Percentiles rank a stretch among this genome's conserved stretches.
Conservation (phyloP, 2,329 filamentous ascomycete species). For the Fusarium sublunatum region DNA sequence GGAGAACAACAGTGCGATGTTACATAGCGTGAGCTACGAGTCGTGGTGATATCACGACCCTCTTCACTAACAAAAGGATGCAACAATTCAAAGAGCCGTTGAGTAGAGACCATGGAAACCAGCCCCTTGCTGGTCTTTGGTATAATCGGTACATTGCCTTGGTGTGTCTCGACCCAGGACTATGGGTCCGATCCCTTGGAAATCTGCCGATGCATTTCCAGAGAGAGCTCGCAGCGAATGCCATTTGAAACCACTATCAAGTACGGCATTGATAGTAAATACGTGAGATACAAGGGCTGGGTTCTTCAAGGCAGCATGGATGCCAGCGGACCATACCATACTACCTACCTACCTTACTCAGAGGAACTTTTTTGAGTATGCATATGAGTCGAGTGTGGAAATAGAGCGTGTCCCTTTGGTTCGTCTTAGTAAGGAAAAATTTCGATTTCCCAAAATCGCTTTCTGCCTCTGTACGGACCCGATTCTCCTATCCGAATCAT, state of each 20-base stretch:
- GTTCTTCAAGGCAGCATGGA: constrained; percentile 12
- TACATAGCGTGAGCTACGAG: constrained; percentile 16
- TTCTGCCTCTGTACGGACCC: constrained; percentile 7
- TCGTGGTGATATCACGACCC: constrained; percentile 31
- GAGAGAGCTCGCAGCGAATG: constrained; percentile 15
- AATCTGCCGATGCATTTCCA: constrained; percentile 8
- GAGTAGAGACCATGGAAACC: constrained; percentile 14
- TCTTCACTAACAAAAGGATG: constrained; percentile 18
- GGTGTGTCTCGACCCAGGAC: constrained; percentile 37
- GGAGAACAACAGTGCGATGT: constrained; percentile 3
- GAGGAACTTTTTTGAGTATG: constrained; percentile 9
- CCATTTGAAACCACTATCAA: constrained; percentile 25
- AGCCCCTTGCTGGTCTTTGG: constrained; percentile 31
- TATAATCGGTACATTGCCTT: constrained; percentile 34
- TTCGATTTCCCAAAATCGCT: background rate
- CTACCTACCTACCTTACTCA: background rate
- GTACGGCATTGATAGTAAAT: constrained; percentile 17
- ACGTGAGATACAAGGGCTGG: constrained; percentile 10
- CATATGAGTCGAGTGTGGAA: constrained; percentile 13
- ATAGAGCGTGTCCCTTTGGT: constrained; percentile 25
- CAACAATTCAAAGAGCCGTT: constrained; percentile 8
- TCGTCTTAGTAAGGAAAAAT: constrained; percentile 8
- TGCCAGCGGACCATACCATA: constrained; percentile 30
- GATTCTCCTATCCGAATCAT: constrained; percentile 15
- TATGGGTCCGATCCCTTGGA: constrained; percentile 37